phyloP scores from a whole-genome alignment of 345 rosid genomes.

The Eucalyptus leucophloia region DNA sequence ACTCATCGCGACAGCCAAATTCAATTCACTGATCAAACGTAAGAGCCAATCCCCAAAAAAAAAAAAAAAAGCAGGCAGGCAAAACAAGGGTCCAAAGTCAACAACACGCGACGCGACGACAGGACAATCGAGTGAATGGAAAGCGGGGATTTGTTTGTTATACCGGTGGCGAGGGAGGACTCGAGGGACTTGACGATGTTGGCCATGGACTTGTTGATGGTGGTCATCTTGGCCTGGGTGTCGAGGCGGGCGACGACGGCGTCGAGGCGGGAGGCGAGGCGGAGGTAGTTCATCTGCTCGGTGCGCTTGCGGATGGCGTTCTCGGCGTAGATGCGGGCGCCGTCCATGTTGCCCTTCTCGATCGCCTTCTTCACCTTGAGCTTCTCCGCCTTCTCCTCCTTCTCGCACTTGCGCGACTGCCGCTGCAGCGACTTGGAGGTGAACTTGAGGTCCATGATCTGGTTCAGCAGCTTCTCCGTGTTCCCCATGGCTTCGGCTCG shows the following conservation, averaged over 20 bases:
- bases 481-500: constrained; percentile 44
- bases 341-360: constrained; percentile 98
- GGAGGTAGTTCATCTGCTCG: constrained; percentile 98
- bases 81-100: not conserved
- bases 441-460: constrained; percentile 92
- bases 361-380: constrained; percentile 95
- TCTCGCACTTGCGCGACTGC: constrained; percentile 93
- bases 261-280: constrained; percentile 85
- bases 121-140: not conserved
- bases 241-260: constrained; percentile 95
- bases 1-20: not conserved
- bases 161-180: constrained; percentile 68
- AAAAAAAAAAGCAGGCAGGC: not conserved
- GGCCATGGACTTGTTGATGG: constrained; percentile 83
- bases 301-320: constrained; percentile 87
- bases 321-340: constrained; percentile 97
- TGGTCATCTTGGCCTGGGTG: constrained; percentile 93
- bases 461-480: constrained; percentile 87
- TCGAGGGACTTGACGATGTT: constrained; percentile 91
- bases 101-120: not conserved
- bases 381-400: constrained; percentile 96
- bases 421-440: constrained; percentile 88
- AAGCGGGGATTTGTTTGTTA: not conserved
- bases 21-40: not conserved
- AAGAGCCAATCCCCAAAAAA: not conserved